phyloP scores from a whole-genome alignment of 208 protist genomes.

The Herpetomonas samuelpessoai region DNA sequence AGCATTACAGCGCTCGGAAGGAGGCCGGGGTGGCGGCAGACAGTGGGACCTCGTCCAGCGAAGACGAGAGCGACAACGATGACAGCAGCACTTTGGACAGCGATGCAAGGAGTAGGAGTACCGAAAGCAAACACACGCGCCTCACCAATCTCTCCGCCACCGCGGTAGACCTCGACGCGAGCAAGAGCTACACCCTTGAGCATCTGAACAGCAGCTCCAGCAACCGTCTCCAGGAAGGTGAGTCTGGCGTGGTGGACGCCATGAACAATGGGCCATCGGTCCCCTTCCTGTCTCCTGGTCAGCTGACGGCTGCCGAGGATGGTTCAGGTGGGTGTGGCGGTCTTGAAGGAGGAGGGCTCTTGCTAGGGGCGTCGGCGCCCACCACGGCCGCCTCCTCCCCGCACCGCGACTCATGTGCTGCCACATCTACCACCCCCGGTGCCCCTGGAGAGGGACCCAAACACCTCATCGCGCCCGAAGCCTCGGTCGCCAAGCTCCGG shows the following conservation, averaged over 20 bases:
- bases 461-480: no score
- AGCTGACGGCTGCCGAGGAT: no score
- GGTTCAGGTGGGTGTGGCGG: no score
- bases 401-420: not conserved
- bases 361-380: not conserved
- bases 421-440: not conserved
- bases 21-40: not conserved
- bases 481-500: not conserved
- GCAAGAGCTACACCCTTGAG: no score
- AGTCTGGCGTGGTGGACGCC: not conserved
- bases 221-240: not conserved
- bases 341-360: no score
- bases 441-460: not conserved
- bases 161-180: not conserved
- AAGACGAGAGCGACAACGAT: constrained; percentile 6
- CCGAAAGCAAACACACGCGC: not conserved
- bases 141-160: not conserved
- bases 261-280: not conserved
- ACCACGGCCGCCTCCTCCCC: not conserved
- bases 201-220: no score
- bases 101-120: no score
- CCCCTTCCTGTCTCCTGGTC: not conserved
- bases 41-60: not conserved
- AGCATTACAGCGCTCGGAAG: constrained; percentile 10
- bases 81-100: not conserved